Evolutionary conservation across 2,329 filamentous ascomycete species (phyloP), one percentile per base, ranked within the genome.

Genomic region (Rutstroemia sp.): DNA sequence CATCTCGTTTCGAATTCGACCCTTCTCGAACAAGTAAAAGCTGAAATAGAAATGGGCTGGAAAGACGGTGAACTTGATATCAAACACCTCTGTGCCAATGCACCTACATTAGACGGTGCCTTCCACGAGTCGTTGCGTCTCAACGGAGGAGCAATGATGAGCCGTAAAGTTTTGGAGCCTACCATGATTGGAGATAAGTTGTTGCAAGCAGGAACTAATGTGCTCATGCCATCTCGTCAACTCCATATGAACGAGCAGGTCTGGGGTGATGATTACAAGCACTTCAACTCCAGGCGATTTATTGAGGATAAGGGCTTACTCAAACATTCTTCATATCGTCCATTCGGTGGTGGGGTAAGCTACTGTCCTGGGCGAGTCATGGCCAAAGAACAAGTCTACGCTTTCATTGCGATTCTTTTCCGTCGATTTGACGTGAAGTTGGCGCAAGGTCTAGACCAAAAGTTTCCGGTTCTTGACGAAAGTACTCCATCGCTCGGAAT

Each of bases 341-440:
- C 56, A 16, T 58, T 58, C 47, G 56, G 56, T 3, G 42, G 51
- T 21, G 56, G 56, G 8, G 40, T 48, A 1, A 58, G 51, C 14
- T 53, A 55, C n/a, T 58, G 56, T 16, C 56, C 56, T 39, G 56
- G 56, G 30, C 45, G 56, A 2, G 40, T 55, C 19, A 48, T 58
- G 30, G 56, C 56, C 12, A 47, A 55, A 17, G 48, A 51, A 19
- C 51, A 58, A 17, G 47, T 58, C 14, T 49, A 55, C 17, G 40
- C 40, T 14, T 58, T 51, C n/a, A 23, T 58, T 50, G 56, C 45
- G 10, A 38, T 58, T 6, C 21, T 48, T 39, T 48, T 55, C 44
- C 16, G 47, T 19, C 46, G 47, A n/a, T 58, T 58, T 21, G 47
- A 58, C 30, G 25, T 58, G 10, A 51, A 40, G 21, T 6, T 51